Evolutionary conservation across 805 yeast species (phyloP), one percentile per base, ranked within the genome.

Genomic region (Starmerella cellae): DNA sequence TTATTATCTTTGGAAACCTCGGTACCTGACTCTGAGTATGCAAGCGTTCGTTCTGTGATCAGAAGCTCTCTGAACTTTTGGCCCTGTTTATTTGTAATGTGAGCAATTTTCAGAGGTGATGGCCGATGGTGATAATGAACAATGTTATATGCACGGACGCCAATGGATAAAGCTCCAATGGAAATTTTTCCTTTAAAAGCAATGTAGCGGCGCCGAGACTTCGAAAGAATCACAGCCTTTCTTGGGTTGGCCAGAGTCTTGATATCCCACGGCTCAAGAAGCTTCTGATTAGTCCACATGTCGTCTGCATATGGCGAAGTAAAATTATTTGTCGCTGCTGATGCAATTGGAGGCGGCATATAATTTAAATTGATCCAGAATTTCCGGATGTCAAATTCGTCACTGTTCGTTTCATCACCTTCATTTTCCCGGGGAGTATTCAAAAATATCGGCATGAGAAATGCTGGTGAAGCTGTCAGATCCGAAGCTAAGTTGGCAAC

Each of bases 71-170:
- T 87, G 16, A 72, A 65, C 49, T 68, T 65, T 39, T 74, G 63
- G 8, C 60, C 57, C 20, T 74, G 78, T 2, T 69, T 72, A 38
- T 69, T 68, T 33, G 28, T 35, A 14, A 37, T 33, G 20, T 26
- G 30, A 26, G 38, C 75, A 4, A 81, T 71, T 35, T 66, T 65
- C 30, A 39, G 40, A 5, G 47, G 26, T 2, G 45, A 39, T 9
- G 37, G 23, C 4, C 36, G 13, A 2, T 42, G 28, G 16, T 27
- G 28, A 18, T 26, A 28, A n/a, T 45, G 45, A 5, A 46, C 43
- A 17, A 42, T 66, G 0, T 79, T 61, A 53, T 75, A 81, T 0
- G 94, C 96, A 50, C 72, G 73, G 1, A 87, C 67, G 0, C 84
- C 79, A 37, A 88, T 70, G 0, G 67, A 65, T 17, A 87, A 30